Percentiles rank a stretch among this genome's conserved stretches.
Evolutionary conservation across 805 yeast species (phyloP).

Genomic region (Saccharomycopsis olivae): DNA sequence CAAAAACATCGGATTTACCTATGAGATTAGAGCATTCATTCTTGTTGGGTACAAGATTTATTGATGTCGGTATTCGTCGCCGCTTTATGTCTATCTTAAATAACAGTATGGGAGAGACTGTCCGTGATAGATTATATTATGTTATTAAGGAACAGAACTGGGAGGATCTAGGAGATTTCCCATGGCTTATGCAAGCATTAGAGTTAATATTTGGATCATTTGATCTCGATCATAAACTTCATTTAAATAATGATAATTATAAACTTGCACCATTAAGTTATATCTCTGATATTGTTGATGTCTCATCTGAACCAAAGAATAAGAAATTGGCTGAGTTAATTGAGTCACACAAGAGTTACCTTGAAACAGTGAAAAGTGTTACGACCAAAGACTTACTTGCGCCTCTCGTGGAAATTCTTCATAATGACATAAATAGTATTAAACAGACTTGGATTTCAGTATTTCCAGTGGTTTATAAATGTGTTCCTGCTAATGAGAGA

Average conservation of each 20-base stretch:
- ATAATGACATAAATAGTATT: slow-evolving; percentile 68
- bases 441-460: slow-evolving; percentile 75
- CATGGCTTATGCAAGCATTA: slow-evolving; percentile 90
- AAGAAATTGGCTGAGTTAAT: slow-evolving; percentile 25
- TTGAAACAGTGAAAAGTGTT: slow-evolving; percentile 24
- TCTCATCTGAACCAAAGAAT: slow-evolving; percentile 18
- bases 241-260: slow-evolving; percentile 37
- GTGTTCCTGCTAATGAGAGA: slow-evolving; percentile 70
- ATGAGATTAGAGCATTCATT: slow-evolving; percentile 96
- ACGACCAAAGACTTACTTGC: slow-evolving; percentile 50
- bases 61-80: slow-evolving; percentile 63
- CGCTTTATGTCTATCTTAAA: slow-evolving; percentile 72
- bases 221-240: slow-evolving; percentile 38
- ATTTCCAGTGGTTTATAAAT: slow-evolving; percentile 70
- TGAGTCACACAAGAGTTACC: slow-evolving; percentile 26
- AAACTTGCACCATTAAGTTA: slow-evolving; percentile 41
- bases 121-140: slow-evolving; percentile 71
- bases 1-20: slow-evolving; percentile 79
- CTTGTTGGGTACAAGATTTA: slow-evolving; percentile 80
- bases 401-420: slow-evolving; percentile 74
- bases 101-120: slow-evolving; percentile 65
- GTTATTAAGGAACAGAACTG: slow-evolving; percentile 93
- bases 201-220: slow-evolving; percentile 78
- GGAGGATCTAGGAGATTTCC: slow-evolving; percentile 88
- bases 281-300: slow-evolving; percentile 21